phyloP scores from a whole-genome alignment of 1,284 basidiomycete species.

The Tilletiopsis washingtonensis region DNA sequence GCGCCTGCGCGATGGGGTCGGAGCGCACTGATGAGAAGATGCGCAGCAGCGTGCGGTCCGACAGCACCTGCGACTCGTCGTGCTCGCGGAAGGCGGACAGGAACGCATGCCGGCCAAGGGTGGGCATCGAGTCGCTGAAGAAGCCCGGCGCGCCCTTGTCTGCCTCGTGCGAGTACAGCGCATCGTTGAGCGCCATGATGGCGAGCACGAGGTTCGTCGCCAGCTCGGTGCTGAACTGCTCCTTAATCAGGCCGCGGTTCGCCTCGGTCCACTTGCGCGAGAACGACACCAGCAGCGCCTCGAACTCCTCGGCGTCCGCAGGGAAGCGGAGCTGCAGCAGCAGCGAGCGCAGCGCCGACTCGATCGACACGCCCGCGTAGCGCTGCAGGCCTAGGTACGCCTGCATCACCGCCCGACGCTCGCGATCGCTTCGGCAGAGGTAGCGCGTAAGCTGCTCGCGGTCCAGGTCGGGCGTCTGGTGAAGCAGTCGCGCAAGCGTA shows the following conservation, averaged over 20 bases:
- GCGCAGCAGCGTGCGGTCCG: constrained; percentile 35
- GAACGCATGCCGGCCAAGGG: constrained; percentile 23
- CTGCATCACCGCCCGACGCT: constrained; percentile 66
- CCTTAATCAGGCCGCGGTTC: constrained; percentile 53
- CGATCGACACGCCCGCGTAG: constrained; percentile 71
- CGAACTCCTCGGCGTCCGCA: constrained; percentile 64
- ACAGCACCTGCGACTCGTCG: constrained; percentile 22
- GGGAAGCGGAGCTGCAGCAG: constrained; percentile 64
- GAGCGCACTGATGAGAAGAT: constrained; percentile 31
- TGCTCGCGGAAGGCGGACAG: constrained; percentile 26
- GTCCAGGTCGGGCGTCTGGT: constrained; percentile 76
- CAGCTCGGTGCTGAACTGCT: constrained; percentile 45
- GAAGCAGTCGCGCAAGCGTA: constrained; percentile 70
- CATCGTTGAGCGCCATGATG: constrained; percentile 72
- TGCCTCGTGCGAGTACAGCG: constrained; percentile 21
- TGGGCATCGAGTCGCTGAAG: constrained; percentile 18
- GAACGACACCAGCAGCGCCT: constrained; percentile 61
- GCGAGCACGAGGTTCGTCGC: constrained; percentile 62
- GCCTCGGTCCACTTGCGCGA: constrained; percentile 79
- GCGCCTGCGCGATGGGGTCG: constrained; percentile 29
- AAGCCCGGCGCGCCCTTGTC: constrained; percentile 21
- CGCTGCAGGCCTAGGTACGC: constrained; percentile 80
- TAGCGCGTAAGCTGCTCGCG: constrained; percentile 73
- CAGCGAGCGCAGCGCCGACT: constrained; percentile 80
- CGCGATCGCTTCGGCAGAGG: constrained; percentile 53